A percentile compares a stretch with the other conserved stretches of the same genome.
Evolutionary conservation across 2,329 filamentous ascomycete genomes (phyloP).

Genomic region (Trichoderma brevicompactum): DNA sequence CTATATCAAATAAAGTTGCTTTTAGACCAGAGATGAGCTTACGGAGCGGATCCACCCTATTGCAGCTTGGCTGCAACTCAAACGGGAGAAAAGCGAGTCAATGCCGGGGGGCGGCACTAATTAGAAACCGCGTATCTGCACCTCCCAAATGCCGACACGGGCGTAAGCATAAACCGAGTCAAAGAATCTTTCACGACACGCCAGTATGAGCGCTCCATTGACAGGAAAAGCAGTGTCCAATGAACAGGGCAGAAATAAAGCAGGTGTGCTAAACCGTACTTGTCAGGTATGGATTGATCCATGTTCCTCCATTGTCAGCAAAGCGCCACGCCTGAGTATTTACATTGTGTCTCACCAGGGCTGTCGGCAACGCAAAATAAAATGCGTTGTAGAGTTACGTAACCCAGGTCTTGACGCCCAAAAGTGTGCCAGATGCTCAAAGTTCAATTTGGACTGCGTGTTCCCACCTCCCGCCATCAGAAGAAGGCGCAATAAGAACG

Average conservation of each 20-base stretch:
- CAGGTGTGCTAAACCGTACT: not conserved
- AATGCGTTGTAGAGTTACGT: not conserved
- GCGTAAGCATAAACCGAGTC: not conserved
- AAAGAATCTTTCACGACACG: not conserved
- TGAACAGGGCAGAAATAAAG: not conserved
- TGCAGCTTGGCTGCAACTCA: not conserved
- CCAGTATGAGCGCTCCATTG: not conserved
- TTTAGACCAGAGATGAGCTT: not conserved
- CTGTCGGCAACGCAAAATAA: not conserved
- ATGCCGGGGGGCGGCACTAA: not conserved
- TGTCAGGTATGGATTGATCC: not conserved
- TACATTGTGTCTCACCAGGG: not conserved
- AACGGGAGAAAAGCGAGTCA: not conserved
- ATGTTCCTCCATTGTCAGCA: too few species aligned
- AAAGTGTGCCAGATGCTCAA: not conserved
- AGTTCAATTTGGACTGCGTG: not conserved
- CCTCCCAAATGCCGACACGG: not conserved
- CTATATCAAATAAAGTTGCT: too few species aligned
- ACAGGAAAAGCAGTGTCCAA: not conserved
- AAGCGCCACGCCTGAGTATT: not conserved
- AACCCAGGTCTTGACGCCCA: not conserved
- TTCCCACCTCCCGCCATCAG: not conserved
- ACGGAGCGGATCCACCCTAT: not conserved
- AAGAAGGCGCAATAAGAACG: conserved; percentile 4
- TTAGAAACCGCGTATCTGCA: not conserved